Conservation (phyloP, 257 asterid species). For the Orobanche coerulescens region DNA sequence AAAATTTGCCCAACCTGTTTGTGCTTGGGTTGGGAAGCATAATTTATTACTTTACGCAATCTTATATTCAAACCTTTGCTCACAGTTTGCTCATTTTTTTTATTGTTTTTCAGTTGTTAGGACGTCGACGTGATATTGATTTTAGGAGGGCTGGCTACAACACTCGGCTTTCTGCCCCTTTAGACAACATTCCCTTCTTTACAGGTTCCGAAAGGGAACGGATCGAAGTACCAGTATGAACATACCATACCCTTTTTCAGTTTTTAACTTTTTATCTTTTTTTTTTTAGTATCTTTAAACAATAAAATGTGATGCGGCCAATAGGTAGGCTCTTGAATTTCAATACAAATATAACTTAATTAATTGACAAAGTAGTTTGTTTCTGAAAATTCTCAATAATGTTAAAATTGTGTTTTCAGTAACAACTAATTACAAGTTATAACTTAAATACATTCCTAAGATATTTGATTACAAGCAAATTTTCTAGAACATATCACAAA, state of each 20-base stretch:
- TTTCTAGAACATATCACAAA: too few relatives aligned
- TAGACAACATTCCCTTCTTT: constrained; percentile 86
- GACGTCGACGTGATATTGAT: constrained; percentile 85
- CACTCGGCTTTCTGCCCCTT: constrained; percentile 70
- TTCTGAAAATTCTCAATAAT: too few relatives aligned
- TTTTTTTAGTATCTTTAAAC: too few relatives aligned
- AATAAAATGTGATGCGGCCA: too few relatives aligned
- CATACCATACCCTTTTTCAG: constrained; percentile 17
- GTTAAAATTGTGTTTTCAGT: too few relatives aligned
- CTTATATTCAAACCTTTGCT: constrained; percentile 18
- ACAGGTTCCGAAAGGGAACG: constrained; percentile 75
- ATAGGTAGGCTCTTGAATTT: too few relatives aligned
- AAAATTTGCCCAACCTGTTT: constrained; percentile 9
- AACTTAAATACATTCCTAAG: too few relatives aligned
- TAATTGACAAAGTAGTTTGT: too few relatives aligned
- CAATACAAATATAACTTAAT: too few relatives aligned
- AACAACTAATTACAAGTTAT: too few relatives aligned
- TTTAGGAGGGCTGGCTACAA: constrained; percentile 89
- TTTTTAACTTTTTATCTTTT: constrained; percentile 13
- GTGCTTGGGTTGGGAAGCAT: constrained; percentile 28
- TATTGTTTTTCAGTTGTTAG: constrained; percentile 55
- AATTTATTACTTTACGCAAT: background rate
- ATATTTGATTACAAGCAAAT: too few relatives aligned
- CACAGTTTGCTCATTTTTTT: constrained; percentile 1
- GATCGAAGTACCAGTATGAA: constrained; percentile 80